Evolutionary conservation across 176 grass and related monocot species (phyloP).

Genomic region (Zea mays): Zm-B73-REFERENCE-NAM-5.0 NC_050096.1:231149501-231150000

Average conservation of each 20-base stretch:
- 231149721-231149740: conserved; percentile 78
- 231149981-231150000: conserved; percentile 58
- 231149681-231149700: conserved; percentile 75
- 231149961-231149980: conserved; percentile 63
- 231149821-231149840: conserved; percentile 97
- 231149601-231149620: conserved; percentile 83
- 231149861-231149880: conserved; percentile 84
- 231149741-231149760: conserved; percentile 94
- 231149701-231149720: conserved; percentile 83
- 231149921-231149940: conserved; percentile 51
- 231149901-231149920: conserved; percentile 75
- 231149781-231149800: conserved; percentile 86
- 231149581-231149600: conserved; percentile 76
- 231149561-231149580: conserved; percentile 70
- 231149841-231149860: conserved; percentile 99
- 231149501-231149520: conserved; percentile 77
- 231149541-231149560: conserved; percentile 59
- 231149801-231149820: conserved; percentile 96
- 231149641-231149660: conserved; percentile 73
- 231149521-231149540: conserved; percentile 74
- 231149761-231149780: conserved; percentile 79
- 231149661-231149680: conserved; percentile 61
- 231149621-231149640: conserved; percentile 60
- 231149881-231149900: conserved; percentile 81
- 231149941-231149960: conserved; percentile 53